A percentile compares a stretch with the other conserved stretches of the same genome.
phyloP scores from a whole-genome alignment of 352 stramenopile species.

The Globisporangium solare region DNA sequence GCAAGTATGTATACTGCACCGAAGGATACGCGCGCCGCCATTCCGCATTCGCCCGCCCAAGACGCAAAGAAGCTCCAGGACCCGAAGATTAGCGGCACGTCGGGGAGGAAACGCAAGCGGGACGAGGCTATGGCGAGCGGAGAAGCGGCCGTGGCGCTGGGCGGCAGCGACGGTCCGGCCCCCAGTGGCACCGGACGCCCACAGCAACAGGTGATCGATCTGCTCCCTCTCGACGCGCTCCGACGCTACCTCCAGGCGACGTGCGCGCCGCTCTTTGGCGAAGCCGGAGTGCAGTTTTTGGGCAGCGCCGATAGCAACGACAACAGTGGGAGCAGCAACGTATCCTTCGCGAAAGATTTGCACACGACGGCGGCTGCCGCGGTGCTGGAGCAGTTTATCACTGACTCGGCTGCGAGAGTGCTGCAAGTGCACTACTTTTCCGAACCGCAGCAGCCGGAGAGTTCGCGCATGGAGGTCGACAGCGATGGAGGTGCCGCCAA shows the following conservation, averaged over 20 bases:
- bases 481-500: conserved; percentile 23
- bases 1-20: not conserved
- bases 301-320: conserved; percentile 2
- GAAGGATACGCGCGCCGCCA: not conserved
- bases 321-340: not conserved
- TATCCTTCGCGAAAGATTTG: conserved; percentile 41
- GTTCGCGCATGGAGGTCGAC: conserved; percentile 11
- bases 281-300: conserved; percentile 32
- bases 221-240: conserved; percentile 42
- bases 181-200: conserved; percentile 14
- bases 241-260: conserved; percentile 57
- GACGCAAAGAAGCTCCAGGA: conserved; percentile 8
- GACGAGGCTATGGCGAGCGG: conserved; percentile 10
- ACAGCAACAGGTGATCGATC: conserved; percentile 22
- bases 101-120: conserved; percentile 14
- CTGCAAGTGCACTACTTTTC: conserved; percentile 73
- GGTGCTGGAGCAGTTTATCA: conserved; percentile 66
- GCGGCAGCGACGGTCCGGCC: not conserved
- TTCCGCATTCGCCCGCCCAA: not conserved
- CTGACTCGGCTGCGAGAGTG: conserved; percentile 52
- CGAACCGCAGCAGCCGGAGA: conserved; percentile 1
- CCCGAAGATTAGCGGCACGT: conserved; percentile 16
- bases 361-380: conserved; percentile 21
- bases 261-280: conserved; percentile 64
- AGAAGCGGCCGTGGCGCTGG: conserved; percentile 7